Percentiles rank a stretch among this genome's conserved stretches.
phyloP scores from a whole-genome alignment of 2,329 filamentous ascomycete species.

The Scleromitrula shiraiana region DNA sequence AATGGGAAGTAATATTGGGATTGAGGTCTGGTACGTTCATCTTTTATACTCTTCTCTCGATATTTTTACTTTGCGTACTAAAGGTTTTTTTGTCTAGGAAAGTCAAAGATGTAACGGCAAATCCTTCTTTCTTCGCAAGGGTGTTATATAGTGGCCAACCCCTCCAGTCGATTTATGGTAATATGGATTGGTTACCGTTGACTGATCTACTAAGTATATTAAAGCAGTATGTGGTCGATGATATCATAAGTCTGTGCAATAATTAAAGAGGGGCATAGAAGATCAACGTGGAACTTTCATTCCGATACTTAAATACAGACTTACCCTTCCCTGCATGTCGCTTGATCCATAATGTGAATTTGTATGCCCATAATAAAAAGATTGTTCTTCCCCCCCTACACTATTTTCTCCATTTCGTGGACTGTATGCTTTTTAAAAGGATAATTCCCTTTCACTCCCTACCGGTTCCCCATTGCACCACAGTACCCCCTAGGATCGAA shows the following conservation, averaged over 20 bases:
- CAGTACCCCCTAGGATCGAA: too few relatives aligned
- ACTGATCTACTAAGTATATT: slow-evolving; percentile 14
- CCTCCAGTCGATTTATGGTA: slow-evolving; percentile 19
- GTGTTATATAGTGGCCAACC: slow-evolving; percentile 27
- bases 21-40: slow-evolving; percentile 32
- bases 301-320: too few relatives aligned
- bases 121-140: slow-evolving; percentile 17
- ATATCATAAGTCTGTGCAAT: slow-evolving; percentile 14
- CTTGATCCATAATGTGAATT: too few relatives aligned
- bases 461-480: too few relatives aligned
- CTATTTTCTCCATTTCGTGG: too few relatives aligned
- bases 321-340: too few relatives aligned
- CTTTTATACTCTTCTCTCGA: background rate
- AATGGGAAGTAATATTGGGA: slow-evolving; percentile 33
- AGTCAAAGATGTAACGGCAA: background rate
- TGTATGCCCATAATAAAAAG: too few relatives aligned
- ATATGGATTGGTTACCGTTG: slow-evolving; percentile 21
- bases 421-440: too few relatives aligned
- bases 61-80: background rate
- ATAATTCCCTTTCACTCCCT: too few relatives aligned
- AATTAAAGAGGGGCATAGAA: background rate
- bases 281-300: background rate
- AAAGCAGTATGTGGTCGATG: slow-evolving; percentile 17
- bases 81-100: too few relatives aligned
- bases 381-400: too few relatives aligned